phyloP scores from a whole-genome alignment of 345 rosid genomes.

The Brassica incana region DNA sequence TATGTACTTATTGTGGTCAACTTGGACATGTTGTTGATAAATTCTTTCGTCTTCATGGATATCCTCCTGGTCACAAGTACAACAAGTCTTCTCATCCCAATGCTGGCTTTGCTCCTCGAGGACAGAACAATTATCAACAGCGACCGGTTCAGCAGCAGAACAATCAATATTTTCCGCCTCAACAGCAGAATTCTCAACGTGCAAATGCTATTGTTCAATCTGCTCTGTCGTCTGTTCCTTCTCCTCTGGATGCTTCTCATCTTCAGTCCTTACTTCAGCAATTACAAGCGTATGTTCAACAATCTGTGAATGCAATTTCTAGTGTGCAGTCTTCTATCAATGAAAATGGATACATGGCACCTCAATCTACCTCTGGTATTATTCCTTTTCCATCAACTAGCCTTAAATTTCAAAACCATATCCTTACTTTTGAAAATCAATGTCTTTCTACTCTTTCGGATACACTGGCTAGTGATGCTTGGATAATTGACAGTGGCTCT shows the following conservation, averaged over 20 bases:
- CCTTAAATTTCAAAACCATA: background rate
- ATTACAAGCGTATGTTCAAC: background rate
- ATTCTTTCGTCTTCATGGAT: too few species aligned
- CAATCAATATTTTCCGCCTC: too few species aligned
- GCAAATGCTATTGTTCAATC: too few species aligned
- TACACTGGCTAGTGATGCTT: background rate
- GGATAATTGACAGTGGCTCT: background rate
- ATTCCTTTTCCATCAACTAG: background rate
- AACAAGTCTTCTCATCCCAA: too few species aligned
- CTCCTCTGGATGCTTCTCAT: background rate
- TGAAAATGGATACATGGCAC: background rate
- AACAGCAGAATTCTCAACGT: too few species aligned
- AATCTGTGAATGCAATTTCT: background rate
- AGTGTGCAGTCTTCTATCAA: background rate
- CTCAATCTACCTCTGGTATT: background rate
- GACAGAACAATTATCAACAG: too few species aligned
- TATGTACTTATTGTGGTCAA: too few species aligned
- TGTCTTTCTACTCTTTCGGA: background rate
- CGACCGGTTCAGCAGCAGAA: too few species aligned
- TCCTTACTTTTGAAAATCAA: background rate
- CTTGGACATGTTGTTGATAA: too few species aligned
- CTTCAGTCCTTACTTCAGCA: background rate
- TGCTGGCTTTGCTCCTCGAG: too few species aligned
- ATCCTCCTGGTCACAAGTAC: too few species aligned
- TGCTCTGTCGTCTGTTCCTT: too few species aligned